phyloP scores from a whole-genome alignment of 352 stramenopile genomes.

The Globisporangium megalacanthum region DNA sequence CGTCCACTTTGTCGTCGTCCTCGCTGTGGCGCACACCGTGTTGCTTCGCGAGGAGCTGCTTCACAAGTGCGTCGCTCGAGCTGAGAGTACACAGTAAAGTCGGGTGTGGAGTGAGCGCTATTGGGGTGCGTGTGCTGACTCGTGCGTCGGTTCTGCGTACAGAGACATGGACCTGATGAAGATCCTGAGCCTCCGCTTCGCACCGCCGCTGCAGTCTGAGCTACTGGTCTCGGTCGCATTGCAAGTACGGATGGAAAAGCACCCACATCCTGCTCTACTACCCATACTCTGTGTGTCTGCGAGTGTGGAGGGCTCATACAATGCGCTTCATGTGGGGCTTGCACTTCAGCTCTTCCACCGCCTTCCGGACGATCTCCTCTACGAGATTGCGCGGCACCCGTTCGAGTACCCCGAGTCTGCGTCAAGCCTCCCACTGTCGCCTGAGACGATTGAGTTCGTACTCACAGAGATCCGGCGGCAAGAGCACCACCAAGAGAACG shows the following conservation, averaged over 20 bases:
- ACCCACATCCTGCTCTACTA: not conserved
- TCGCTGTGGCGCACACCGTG: slow-evolving; percentile 87
- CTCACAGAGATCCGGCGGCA: slow-evolving; percentile 32
- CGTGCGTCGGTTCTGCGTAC: not conserved
- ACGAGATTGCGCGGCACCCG: slow-evolving; percentile 83
- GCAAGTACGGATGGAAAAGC: slow-evolving; percentile 25
- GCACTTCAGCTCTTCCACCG: slow-evolving; percentile 61
- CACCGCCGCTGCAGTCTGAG: slow-evolving; percentile 73
- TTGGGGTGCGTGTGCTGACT: not conserved
- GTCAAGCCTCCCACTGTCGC: slow-evolving; percentile 48
- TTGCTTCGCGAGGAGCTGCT: slow-evolving; percentile 81
- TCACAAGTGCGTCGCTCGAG: slow-evolving; percentile 39
- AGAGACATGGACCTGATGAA: slow-evolving; percentile 89
- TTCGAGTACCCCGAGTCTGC: slow-evolving; percentile 62
- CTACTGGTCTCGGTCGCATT: slow-evolving; percentile 81
- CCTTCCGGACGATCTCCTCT: slow-evolving; percentile 79
- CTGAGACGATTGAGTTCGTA: slow-evolving; percentile 47
- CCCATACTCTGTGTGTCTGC: not conserved
- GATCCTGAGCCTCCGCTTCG: slow-evolving; percentile 80
- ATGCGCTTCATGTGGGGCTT: not conserved
- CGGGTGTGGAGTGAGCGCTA: no score
- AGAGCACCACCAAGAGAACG: slow-evolving; percentile 16
- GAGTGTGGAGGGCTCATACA: not conserved
- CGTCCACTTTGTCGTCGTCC: slow-evolving; percentile 88
- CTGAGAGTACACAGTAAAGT: no score